Evolutionary conservation across 2,329 filamentous ascomycete genomes (phyloP), one percentile per base, ranked within the genome.

Genomic region (Domatiomyces catenatus): DNA sequence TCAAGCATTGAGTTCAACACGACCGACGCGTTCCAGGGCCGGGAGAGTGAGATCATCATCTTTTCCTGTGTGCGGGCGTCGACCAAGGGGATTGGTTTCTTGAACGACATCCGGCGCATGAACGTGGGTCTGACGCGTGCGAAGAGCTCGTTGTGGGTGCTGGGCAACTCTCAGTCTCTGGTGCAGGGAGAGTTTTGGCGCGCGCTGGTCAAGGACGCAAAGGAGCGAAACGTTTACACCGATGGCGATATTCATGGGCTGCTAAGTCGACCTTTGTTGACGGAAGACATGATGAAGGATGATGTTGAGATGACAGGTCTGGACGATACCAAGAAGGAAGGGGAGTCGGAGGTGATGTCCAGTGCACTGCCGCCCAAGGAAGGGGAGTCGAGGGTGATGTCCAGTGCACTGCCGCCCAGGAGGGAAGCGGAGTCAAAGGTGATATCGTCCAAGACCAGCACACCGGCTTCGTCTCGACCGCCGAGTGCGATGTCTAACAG

Each of bases 21-120:
- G 0, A 98, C 92, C 0, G 92, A 98, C 69, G 93, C 92, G 17
- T 98, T 95, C 66, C 88, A 98, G 66, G 92, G 92, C 55, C 81
- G 93, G 58, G 92, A 98, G 67, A 92, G 88, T 62, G 92, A 98
- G 63, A 83, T 98, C 56, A 96, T 98, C 66, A 96, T 98, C 56
- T 98, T 98, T 71, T 96, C 92, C 42, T 98, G 93, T 66, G 92
- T 98, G 54, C 83, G 92, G 70, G 90, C 92, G 19, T 90, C 84
- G 26, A 79, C 86, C n/a, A 85, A 83, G 6, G 88, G 90, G 61
- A 94, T 98, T 62, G 92, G 92, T 75, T 98, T 98, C 79, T 83
- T 98, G 77, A 85, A 86, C 50, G 92, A 98, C 65, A 94, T 98
- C 63, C 81, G 92, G 52, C 90, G 92, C 75, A 96, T 98, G 93